A percentile compares a stretch with the other conserved stretches of the same genome.
These are phyloP conservation scores for Termitomyces sp. DNA, from an alignment of 1,284 basidiomycete genomes.

Conservation along the genomic window DNA sequence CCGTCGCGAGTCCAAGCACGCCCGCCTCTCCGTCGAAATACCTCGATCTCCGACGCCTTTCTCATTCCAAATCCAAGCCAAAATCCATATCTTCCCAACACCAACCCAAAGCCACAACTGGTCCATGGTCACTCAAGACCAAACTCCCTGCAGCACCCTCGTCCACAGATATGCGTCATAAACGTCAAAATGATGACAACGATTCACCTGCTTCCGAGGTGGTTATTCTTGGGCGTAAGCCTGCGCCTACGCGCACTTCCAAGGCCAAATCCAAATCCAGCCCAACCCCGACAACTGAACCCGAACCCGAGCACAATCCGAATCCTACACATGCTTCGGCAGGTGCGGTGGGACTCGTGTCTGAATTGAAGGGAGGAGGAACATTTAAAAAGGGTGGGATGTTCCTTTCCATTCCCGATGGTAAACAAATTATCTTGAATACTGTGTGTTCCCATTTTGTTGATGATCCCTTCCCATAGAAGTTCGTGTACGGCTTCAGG, in stretches of 20 bases:
- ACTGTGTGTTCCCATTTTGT: not conserved
- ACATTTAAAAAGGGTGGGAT: not conserved
- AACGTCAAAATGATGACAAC: not conserved
- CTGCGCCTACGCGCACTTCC: not conserved
- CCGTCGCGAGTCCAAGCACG: not conserved
- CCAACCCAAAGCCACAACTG: not conserved
- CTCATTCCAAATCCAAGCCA: not conserved
- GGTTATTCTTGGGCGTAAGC: not conserved
- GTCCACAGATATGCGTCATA: not conserved
- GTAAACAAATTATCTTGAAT: not conserved
- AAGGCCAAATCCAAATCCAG: not conserved
- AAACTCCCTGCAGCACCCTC: not conserved
- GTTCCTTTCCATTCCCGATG: not conserved
- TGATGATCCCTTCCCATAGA: not conserved
- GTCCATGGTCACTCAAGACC: not conserved
- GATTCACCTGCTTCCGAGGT: not conserved
- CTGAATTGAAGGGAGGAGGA: not conserved
- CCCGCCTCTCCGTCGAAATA: not conserved
- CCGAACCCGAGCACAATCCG: not conserved
- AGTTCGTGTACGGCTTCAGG: not conserved
- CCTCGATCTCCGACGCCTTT: not conserved
- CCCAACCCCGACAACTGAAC: not conserved
- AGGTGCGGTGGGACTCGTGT: not conserved
- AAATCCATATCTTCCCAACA: not conserved
- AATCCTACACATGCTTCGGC: not conserved